Conservation (phyloP, 2,329 filamentous ascomycete species). For the Colletotrichum filicis region DNA sequence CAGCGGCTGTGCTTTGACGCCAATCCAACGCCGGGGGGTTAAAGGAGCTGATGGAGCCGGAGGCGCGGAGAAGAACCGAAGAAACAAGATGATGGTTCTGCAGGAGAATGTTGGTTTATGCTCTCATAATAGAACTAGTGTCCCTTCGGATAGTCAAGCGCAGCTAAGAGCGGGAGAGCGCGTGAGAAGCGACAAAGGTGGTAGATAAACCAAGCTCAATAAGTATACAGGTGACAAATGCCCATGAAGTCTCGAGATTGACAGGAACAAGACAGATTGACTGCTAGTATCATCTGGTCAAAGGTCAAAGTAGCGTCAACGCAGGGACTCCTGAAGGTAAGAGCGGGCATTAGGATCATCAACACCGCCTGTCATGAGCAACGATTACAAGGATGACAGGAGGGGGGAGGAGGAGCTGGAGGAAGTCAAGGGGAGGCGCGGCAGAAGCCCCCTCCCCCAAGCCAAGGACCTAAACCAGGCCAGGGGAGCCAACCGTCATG, state of each 20-base stretch:
- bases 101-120: neutral
- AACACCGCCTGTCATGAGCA: neutral
- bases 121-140: neutral
- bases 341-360: constrained; percentile 15
- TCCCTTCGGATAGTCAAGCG: too few relatives aligned
- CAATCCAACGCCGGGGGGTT: constrained; percentile 4
- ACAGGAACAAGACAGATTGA: neutral
- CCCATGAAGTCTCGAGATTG: neutral
- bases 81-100: neutral
- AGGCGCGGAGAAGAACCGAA: neutral
- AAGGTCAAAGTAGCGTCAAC: neutral
- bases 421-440: neutral
- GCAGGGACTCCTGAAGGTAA: neutral
- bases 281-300: neutral
- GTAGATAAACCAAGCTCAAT: neutral
- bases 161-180: neutral
- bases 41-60: neutral
- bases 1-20: constrained; percentile 7
- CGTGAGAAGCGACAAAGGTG: neutral
- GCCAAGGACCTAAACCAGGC: constrained; percentile 13
- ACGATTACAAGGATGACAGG: neutral
- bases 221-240: neutral
- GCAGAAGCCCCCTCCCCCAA: neutral
- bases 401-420: neutral
- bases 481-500: constrained; percentile 16